Conservation (phyloP, 768 basidiomycete genomes). For the Trametes cubensis region DNA sequence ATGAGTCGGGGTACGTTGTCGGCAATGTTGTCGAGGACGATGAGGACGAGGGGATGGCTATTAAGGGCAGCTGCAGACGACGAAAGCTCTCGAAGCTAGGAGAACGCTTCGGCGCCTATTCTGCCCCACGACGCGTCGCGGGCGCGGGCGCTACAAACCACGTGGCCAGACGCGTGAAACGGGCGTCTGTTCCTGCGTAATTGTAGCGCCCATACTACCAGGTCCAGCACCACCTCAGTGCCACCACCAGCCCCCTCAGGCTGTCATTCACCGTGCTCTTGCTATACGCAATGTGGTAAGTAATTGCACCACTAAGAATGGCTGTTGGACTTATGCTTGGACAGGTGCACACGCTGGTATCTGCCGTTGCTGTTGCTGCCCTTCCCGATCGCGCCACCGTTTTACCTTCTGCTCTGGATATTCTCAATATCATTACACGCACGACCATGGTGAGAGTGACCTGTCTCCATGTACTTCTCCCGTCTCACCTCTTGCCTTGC, state of each 20-base stretch:
- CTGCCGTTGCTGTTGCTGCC: slow-evolving; percentile 76
- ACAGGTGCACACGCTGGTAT: slow-evolving; percentile 87
- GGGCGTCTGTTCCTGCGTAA: not conserved
- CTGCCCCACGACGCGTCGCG: not conserved
- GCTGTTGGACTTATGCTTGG: not conserved
- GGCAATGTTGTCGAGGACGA: slow-evolving; percentile 20
- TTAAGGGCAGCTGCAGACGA: slow-evolving; percentile 22
- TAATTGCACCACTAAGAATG: slow-evolving; percentile 16
- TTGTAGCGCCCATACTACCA: not conserved
- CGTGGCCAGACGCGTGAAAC: not conserved
- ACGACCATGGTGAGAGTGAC: slow-evolving; percentile 68
- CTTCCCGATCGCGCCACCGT: slow-evolving; percentile 78
- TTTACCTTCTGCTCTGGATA: slow-evolving; percentile 76
- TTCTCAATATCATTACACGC: slow-evolving; percentile 80
- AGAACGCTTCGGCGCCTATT: slow-evolving; percentile 26
- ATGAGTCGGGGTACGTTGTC: slow-evolving; percentile 14
- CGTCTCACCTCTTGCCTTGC: not conserved
- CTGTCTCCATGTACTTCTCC: no score
- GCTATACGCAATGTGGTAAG: slow-evolving; percentile 55
- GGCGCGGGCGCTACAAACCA: not conserved
- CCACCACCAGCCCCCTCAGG: not conserved
- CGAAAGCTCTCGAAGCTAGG: slow-evolving; percentile 33
- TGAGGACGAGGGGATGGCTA: slow-evolving; percentile 20
- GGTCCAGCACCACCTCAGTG: not conserved
- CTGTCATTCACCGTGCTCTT: not conserved